These are phyloP conservation scores for Aspergillus japonicus DNA, from an alignment of 2,329 filamentous ascomycete species.

Conservation along the genomic window DNA sequence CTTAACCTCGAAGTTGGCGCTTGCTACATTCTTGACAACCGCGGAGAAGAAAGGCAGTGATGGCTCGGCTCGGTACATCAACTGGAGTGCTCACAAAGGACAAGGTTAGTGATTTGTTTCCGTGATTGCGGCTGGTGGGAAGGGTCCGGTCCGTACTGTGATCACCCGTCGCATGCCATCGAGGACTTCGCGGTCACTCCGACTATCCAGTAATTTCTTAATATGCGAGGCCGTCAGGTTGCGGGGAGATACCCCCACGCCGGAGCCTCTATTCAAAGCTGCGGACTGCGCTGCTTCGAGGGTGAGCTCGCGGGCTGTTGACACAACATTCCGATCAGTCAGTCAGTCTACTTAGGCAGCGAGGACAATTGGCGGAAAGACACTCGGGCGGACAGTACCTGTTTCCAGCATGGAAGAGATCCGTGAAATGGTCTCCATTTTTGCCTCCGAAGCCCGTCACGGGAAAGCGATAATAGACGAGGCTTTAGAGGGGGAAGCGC, in stretches of 20 bases:
- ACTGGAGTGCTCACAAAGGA: constrained; percentile 53
- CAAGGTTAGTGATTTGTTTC: constrained; percentile 9
- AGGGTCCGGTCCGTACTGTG: constrained; percentile 57
- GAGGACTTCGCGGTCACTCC: constrained; percentile 87
- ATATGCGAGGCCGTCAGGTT: constrained; percentile 77
- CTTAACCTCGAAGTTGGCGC: constrained; percentile 89
- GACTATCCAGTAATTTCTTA: constrained; percentile 91
- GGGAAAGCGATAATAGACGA: constrained; percentile 1
- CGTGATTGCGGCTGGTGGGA: constrained; percentile 11
- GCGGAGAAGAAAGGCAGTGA: constrained; percentile 95
- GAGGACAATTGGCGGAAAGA: neutral
- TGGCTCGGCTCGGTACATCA: constrained; percentile 90
- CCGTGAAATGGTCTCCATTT: constrained; percentile 93
- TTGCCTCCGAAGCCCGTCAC: constrained; percentile 22
- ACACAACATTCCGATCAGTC: constrained; percentile 18
- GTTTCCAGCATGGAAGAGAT: constrained; percentile 94
- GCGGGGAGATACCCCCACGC: constrained; percentile 59
- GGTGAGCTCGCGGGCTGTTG: constrained; percentile 86
- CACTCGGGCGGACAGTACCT: constrained; percentile 55
- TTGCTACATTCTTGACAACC: constrained; percentile 96
- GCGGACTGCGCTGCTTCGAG: constrained; percentile 94
- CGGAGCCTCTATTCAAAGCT: constrained; percentile 53
- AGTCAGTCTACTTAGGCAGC: constrained; percentile 17
- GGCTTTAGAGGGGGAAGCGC: constrained; percentile 3
- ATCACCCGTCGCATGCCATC: constrained; percentile 88